Evolutionary conservation across 2,329 filamentous ascomycete genomes (phyloP), one percentile per base, ranked within the genome.

Genomic region (Fusarium xyrophilum): DNA sequence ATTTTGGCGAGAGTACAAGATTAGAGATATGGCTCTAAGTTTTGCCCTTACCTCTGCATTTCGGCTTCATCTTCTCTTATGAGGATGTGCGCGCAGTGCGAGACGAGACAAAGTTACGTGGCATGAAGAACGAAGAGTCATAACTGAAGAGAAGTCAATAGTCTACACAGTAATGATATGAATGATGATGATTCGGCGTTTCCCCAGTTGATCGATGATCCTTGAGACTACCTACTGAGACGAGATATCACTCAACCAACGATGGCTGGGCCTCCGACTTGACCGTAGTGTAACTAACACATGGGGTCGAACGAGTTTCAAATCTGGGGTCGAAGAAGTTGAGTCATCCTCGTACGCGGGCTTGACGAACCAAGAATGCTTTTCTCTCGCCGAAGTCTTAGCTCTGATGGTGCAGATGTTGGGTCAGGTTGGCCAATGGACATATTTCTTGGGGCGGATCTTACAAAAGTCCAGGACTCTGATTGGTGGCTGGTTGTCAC

Each of bases 361-460:
- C 53, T 63, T 53, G 75, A 59, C 79, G 75, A 80, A 80, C 77
- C 77, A 48, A 73, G 43, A 46, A 60, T 42, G 52, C 61, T 48
- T 43, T 61, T 60, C 68, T 47, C 74, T 77, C 78, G 78, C 79
- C 78, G 79, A 80, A 78, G 73, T 63, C 60, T 72, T 68, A 71
- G 67, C 56, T 58, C 51, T 58, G 65, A 59, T 70, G 72, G 72
- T 72, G 76, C 70, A 69, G 54, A 30, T 35, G 54, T 73, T 72
- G 76, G 76, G 67, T n/a, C 60, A 0, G 0, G 1, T 0, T 3
- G 25, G 15, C 79, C 79, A 80, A 80, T 79, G 12, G 51, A 5
- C 8, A 10, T 4, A 7, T 15, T 9, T 4, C 2, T 15, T 59
- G n/a, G 27, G 40, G 53, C 39, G 53, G 57, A 68, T 65, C 70